Evolutionary conservation across 75 land plant genomes (phyloP).

Genomic region (Selaginella tamariscina): DNA sequence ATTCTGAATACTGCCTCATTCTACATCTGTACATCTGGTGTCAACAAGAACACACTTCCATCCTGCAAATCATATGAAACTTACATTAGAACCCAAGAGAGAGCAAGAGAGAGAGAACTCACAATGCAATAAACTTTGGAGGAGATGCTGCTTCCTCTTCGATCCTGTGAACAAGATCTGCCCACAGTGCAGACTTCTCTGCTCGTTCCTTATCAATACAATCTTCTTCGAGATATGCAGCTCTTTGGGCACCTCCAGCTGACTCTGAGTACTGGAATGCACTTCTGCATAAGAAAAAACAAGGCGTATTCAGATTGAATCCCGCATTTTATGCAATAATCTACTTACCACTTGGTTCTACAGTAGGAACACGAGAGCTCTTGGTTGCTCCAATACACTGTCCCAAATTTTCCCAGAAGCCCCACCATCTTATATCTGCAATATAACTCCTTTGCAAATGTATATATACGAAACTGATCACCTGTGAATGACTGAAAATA

Average conservation of each 20-base stretch:
- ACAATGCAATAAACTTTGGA: not conserved
- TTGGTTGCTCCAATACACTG: not conserved
- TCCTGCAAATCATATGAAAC: not conserved
- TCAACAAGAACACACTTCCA: not conserved
- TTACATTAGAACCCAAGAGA: not conserved
- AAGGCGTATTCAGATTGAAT: not conserved
- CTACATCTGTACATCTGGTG: too few species aligned
- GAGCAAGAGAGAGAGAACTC: not conserved
- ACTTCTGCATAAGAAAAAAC: not conserved
- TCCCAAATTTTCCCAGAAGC: not conserved
- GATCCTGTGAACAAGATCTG: not conserved
- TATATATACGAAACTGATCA: not conserved
- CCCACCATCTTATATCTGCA: not conserved
- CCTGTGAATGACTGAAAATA: too few species aligned
- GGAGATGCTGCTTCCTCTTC: not conserved
- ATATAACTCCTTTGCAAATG: not conserved
- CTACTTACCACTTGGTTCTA: not conserved
- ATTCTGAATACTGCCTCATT: too few species aligned
- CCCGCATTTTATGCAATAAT: not conserved
- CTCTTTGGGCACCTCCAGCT: not conserved
- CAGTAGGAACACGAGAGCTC: too few species aligned
- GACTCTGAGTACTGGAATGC: not conserved
- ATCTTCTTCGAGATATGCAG: not conserved
- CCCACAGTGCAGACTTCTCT: not conserved
- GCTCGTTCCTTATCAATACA: not conserved